Conservation (phyloP, 257 asterid species). For the Solanum ossicruentum region DNA sequence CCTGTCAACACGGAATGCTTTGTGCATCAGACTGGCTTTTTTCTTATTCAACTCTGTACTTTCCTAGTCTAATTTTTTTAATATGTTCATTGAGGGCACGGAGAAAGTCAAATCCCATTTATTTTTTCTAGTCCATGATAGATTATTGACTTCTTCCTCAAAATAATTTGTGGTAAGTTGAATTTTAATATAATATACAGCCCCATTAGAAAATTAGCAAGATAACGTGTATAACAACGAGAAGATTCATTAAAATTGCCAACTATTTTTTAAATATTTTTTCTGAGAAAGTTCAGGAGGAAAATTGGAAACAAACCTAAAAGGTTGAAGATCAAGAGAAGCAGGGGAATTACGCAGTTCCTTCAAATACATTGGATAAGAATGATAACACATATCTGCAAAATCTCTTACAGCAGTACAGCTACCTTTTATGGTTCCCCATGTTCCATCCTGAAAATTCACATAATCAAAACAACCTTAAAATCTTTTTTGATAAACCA, state of each 20-base stretch:
- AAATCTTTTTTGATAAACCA: not conserved
- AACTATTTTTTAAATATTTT: not conserved
- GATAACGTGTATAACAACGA: not conserved
- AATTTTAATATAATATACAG: not conserved
- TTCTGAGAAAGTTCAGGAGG: not conserved
- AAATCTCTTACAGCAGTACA: slow-evolving; percentile 85
- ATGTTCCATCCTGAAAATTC: slow-evolving; percentile 67
- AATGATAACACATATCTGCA: slow-evolving; percentile 76
- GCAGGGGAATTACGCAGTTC: slow-evolving; percentile 50
- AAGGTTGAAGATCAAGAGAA: slow-evolving; percentile 46
- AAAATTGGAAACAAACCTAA: slow-evolving; percentile 28
- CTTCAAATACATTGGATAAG: slow-evolving; percentile 33
- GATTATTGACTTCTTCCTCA: not conserved
- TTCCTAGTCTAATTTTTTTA: not conserved
- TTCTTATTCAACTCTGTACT: not conserved
- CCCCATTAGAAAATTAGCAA: not conserved
- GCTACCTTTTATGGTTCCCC: slow-evolving; percentile 77
- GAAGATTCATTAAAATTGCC: not conserved
- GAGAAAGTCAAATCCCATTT: not conserved
- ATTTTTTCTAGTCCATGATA: not conserved
- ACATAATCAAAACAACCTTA: not conserved
- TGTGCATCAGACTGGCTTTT: not conserved
- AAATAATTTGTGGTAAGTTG: not conserved
- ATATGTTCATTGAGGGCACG: not conserved
- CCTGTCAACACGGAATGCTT: fast-evolving